Base-by-base conservation (phyloP, 805 yeast species). In the Yamadazyma scolyti region DNA sequence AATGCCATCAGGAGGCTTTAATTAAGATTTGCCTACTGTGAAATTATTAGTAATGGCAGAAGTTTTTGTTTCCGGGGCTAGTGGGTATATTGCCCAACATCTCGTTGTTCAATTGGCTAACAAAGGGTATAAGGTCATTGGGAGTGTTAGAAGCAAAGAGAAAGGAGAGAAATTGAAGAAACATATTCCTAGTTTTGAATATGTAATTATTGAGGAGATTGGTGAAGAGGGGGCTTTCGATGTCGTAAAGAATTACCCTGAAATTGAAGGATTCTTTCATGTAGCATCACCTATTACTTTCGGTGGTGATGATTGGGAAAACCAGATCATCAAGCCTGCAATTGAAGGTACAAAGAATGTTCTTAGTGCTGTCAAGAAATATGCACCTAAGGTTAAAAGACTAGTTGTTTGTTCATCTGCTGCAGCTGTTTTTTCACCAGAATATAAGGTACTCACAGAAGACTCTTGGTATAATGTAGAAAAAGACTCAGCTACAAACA, bases 31-130 rank as follows among this genome's bases (percentile, higher is more conserved):
- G n/a, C n/a, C n/a, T n/a, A n/a, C n/a, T n/a, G n/a, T n/a, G n/a
- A n/a, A n/a, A n/a, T n/a, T n/a, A n/a, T n/a, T n/a, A n/a, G n/a
- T n/a, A n/a, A 37, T 37, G 41, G 17, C 37, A 13, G 42, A 46
- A 6, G 71, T 71, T 20, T 61, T 70, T 25, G 65, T 75, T 19
- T 58, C 79, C 4, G 81, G 81, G 13, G 77, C 75, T 16, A 58
- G 73, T 9, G 81, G 81, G 10, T 75, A 60, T 46, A 64, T 75
- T 34, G 79, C 80, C 19, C 69, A 61, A 41, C 75, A 73, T 42
- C 53, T 73, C 11, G 56, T 73, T 26, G 56, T 60, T 25, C 45
- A 46, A 11, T 60, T 75, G 30, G 40, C 75, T 18, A 44, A 47
- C 3, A 50, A 58, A 12, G 59, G 56, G 6, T 72, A 73, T 40